Percentiles rank a stretch among this genome's conserved stretches.
Evolutionary conservation across 495 filamentous ascomycete species (phyloP).

Genomic region (Xylaria acuta): DNA sequence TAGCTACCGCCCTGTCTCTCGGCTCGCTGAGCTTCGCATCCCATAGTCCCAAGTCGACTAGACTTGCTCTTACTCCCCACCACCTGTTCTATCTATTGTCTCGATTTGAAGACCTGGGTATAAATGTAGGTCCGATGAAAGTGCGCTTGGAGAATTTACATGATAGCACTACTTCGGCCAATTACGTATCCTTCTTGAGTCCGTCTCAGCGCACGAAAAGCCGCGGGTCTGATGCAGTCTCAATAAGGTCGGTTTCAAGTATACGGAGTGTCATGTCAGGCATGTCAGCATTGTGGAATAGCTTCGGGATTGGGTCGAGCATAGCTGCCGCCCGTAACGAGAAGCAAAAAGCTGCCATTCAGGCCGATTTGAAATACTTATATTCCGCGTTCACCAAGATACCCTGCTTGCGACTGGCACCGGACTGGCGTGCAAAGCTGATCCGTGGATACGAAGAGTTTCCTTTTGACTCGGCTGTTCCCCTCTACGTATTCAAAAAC

Average conservation of each 20-base stretch:
- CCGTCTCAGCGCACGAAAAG: slow-evolving; percentile 76
- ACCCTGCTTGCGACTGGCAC: slow-evolving; percentile 84
- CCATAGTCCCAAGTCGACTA: slow-evolving; percentile 82
- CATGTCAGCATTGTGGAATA: slow-evolving; percentile 92
- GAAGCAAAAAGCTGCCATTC: slow-evolving; percentile 81
- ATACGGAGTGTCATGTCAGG: slow-evolving; percentile 96
- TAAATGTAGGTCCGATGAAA: slow-evolving; percentile 93
- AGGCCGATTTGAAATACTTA: slow-evolving; percentile 89
- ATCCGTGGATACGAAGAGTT: slow-evolving; percentile 97
- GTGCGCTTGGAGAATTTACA: slow-evolving; percentile 94
- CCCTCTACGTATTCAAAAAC: slow-evolving; percentile 94
- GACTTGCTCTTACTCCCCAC: slow-evolving; percentile 93
- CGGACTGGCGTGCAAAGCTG: slow-evolving; percentile 85
- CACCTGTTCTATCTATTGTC: slow-evolving; percentile 96
- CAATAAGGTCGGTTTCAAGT: slow-evolving; percentile 94
- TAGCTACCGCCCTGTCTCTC: slow-evolving; percentile 85
- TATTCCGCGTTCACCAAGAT: slow-evolving; percentile 99
- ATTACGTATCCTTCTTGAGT: slow-evolving; percentile 95
- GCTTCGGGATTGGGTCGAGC: slow-evolving; percentile 76
- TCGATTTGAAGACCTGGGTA: slow-evolving; percentile 89
- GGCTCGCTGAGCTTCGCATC: slow-evolving; percentile 84
- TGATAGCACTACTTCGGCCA: slow-evolving; percentile 80
- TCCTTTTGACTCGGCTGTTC: slow-evolving; percentile 97
- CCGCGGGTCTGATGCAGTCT: slow-evolving; percentile 81
- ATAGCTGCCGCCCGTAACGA: slow-evolving; percentile 80